phyloP scores from a whole-genome alignment of 108 stramenopile species.

The Aurantiochytrium sp. region DNA sequence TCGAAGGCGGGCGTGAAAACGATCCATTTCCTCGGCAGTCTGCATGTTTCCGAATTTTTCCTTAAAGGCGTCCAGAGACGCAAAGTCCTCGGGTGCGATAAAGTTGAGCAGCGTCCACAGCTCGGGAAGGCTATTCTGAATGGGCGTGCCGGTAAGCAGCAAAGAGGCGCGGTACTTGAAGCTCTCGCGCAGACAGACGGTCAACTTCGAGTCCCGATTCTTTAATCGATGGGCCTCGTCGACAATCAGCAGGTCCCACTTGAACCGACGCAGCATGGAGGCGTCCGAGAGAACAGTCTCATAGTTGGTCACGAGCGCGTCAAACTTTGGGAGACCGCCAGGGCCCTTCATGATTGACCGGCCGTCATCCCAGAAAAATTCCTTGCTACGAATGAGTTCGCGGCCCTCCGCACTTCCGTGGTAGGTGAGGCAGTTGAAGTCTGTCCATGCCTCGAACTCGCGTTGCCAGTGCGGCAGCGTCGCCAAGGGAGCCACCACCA shows the following conservation, averaged over 20 bases:
- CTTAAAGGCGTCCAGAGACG: constrained; percentile 80
- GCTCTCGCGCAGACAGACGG: constrained; percentile 38
- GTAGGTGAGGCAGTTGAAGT: constrained; percentile 47
- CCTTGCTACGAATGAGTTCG: not conserved
- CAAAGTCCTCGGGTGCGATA: constrained; percentile 72
- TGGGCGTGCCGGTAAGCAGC: constrained; percentile 94
- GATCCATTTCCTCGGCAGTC: constrained; percentile 78
- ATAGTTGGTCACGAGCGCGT: constrained; percentile 93
- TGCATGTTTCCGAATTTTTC: constrained; percentile 89
- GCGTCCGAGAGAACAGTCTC: constrained; percentile 84
- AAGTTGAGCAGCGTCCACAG: constrained; percentile 91
- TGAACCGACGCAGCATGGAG: constrained; percentile 64
- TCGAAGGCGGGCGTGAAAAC: constrained; percentile 91
- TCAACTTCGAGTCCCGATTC: constrained; percentile 67
- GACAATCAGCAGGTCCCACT: constrained; percentile 92
- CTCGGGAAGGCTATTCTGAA: constrained; percentile 95
- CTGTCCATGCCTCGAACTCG: constrained; percentile 57
- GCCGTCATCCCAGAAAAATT: constrained; percentile 49
- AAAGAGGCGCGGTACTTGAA: constrained; percentile 65
- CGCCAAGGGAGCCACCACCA: constrained; percentile 83
- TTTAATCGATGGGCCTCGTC: constrained; percentile 98
- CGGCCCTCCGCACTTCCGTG: constrained; percentile 37
- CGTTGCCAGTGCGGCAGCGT: constrained; percentile 85
- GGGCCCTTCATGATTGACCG: constrained; percentile 67
- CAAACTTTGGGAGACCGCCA: constrained; percentile 65